These are phyloP conservation scores for Russula emetica DNA, from an alignment of 768 basidiomycete genomes.

Conservation along the genomic window DNA sequence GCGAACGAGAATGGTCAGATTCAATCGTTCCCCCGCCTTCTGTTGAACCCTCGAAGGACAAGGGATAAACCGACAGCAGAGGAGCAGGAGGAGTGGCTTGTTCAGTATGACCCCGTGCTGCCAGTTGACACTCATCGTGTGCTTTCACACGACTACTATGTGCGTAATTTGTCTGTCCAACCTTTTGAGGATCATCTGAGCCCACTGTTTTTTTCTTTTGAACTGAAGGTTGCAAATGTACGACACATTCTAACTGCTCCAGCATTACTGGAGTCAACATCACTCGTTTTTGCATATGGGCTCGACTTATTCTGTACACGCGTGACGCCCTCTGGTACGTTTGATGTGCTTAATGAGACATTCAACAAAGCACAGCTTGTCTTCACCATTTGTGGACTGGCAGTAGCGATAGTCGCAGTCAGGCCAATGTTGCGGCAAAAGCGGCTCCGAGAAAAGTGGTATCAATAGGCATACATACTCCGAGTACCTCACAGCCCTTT, in stretches of 20 bases:
- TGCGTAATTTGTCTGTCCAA: conserved; percentile 31
- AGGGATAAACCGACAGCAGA: conserved; percentile 66
- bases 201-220: background rate
- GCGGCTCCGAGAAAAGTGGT: conserved; percentile 67
- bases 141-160: conserved; percentile 55
- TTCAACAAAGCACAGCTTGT: conserved; percentile 94
- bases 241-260: conserved; percentile 71
- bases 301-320: conserved; percentile 87
- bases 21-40: conserved; percentile 62
- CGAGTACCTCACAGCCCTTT: no score
- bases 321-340: conserved; percentile 81
- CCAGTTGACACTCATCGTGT: conserved; percentile 60
- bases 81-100: conserved; percentile 81
- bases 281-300: conserved; percentile 80
- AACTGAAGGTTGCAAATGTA: conserved; percentile 61
- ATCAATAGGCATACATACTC: conserved; percentile 37
- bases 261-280: conserved; percentile 87
- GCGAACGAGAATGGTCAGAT: conserved; percentile 73
- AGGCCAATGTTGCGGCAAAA: conserved; percentile 78
- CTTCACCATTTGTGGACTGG: conserved; percentile 69
- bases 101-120: conserved; percentile 79
- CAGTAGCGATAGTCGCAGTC: conserved; percentile 70
- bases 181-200: background rate
- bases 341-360: conserved; percentile 85
- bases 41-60: conserved; percentile 83